A percentile compares a stretch with the other conserved stretches of the same genome.
phyloP scores from a whole-genome alignment of 1,284 basidiomycete species.

The Microbotryum silenes-acaulis region DNA sequence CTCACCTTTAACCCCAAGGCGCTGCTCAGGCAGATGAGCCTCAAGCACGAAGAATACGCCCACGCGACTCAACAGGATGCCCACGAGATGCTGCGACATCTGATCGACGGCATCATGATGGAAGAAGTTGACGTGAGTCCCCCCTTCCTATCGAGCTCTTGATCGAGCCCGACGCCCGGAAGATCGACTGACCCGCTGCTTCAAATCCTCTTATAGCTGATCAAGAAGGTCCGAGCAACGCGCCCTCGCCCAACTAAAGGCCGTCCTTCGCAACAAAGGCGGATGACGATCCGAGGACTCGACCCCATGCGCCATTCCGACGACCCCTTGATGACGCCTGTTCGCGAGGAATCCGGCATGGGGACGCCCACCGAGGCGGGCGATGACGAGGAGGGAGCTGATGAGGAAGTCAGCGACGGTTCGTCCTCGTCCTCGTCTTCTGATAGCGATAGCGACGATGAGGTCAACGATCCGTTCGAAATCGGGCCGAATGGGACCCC shows the following conservation, averaged over 20 bases:
- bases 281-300: neutral
- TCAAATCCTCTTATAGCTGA: slow-evolving; percentile 48
- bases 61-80: slow-evolving; percentile 81
- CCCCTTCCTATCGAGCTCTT: neutral
- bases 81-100: slow-evolving; percentile 80
- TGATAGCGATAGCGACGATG: slow-evolving; percentile 3
- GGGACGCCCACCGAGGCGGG: neutral
- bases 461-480: neutral
- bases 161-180: neutral
- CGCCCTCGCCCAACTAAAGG: slow-evolving; percentile 12
- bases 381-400: neutral
- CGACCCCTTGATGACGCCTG: neutral
- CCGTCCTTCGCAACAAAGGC: neutral
- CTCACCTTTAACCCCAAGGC: slow-evolving; percentile 41
- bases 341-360: neutral
- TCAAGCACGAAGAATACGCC: slow-evolving; percentile 86
- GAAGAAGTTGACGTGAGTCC: slow-evolving; percentile 77
- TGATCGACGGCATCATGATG: slow-evolving; percentile 89
- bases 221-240: slow-evolving; percentile 62
- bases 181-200: neutral
- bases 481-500: too few relatives aligned
- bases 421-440: slow-evolving; percentile 2
- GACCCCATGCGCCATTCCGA: neutral
- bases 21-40: slow-evolving; percentile 60
- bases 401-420: neutral